Conservation (phyloP, 345 rosid genomes). For the Durio zibethinus region DNA sequence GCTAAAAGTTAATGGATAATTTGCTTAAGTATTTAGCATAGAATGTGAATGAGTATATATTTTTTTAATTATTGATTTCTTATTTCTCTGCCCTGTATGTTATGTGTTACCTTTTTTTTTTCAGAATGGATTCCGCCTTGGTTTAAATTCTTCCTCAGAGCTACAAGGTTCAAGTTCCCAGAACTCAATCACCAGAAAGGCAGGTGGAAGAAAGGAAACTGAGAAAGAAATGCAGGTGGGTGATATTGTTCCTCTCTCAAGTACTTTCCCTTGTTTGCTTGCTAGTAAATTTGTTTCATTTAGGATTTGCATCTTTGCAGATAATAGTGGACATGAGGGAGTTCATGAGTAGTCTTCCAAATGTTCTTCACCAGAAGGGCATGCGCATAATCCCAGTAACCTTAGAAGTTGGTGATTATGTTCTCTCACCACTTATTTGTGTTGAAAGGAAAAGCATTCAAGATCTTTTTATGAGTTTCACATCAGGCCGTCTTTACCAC, state of each 20-base stretch:
- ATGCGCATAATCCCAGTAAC: constrained; percentile 88
- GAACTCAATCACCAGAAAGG: constrained; percentile 82
- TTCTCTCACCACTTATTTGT: constrained; percentile 80
- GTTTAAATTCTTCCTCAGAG: constrained; percentile 50
- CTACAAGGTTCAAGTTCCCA: constrained; percentile 63
- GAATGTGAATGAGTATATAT: not conserved
- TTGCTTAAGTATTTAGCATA: not conserved
- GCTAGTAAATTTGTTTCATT: not conserved
- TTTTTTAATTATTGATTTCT: not conserved
- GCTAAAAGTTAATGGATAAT: not conserved
- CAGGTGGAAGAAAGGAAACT: constrained; percentile 86
- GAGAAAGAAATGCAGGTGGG: constrained; percentile 90
- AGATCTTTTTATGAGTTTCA: constrained; percentile 92
- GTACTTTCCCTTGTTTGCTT: constrained; percentile 9
- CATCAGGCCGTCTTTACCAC: constrained; percentile 90
- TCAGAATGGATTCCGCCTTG: constrained; percentile 71
- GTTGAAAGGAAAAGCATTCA: constrained; percentile 95
- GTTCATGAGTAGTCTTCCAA: constrained; percentile 99
- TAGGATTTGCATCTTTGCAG: constrained; percentile 32
- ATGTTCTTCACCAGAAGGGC: constrained; percentile 95
- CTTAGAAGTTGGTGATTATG: constrained; percentile 92
- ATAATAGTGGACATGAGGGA: constrained; percentile 98
- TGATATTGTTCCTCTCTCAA: constrained; percentile 2
- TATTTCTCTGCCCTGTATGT: not conserved
- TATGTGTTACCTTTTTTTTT: constrained; percentile 10